Base-by-base conservation (phyloP, 225 moss, liverwort and hornwort species). In the Polytrichum commune region DNA sequence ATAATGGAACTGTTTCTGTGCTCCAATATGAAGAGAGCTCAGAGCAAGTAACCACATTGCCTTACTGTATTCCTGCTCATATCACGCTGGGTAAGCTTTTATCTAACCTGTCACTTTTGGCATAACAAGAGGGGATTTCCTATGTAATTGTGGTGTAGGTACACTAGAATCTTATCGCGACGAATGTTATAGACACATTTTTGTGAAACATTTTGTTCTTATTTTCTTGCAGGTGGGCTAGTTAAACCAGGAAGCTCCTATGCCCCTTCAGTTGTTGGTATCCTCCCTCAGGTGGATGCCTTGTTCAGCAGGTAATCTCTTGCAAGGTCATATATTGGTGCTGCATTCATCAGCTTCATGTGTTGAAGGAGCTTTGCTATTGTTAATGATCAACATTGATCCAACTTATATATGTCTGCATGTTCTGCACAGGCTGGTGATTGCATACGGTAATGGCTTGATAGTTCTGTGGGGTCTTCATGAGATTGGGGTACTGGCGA, bases 361-460 rank as follows among this genome's bases (percentile, higher is more conserved):
- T 71, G 56, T 33, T 70, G 38, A 23, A 60, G 69, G 65, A 63
- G 58, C 8, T 58, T 13, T 58, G 6, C 20, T 58, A 1, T 58
- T 58, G 58, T 72, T 68, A 9, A 29, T 55, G 18, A 13, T 54
- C 1, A 64, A 68, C 23, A 63, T 18, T 27, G 18, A 9, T 13
- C 18, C 18, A 66, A 5, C 54, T 63, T 54, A 60, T 27, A 6
- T 73, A 6, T 62, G 27, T 63, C 74, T 72, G 63, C 70, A 64
- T 77, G 62, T 68, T 66, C 65, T 87, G 75, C 73, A 78, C 91
- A 98, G 98, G 87, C 80, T 98, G 75, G 82, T 95, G 35, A 83
- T 98, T 78, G 98, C 91, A 55, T 98, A 93, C 76, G 91, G 86
- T 72, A 98, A 95, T 79, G 95, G 98, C 57, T 80, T 98, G 83